Evolutionary conservation across 331 rosid species (phyloP), one percentile per base, ranked within the genome.

Genomic region (Acacia concinna): DNA sequence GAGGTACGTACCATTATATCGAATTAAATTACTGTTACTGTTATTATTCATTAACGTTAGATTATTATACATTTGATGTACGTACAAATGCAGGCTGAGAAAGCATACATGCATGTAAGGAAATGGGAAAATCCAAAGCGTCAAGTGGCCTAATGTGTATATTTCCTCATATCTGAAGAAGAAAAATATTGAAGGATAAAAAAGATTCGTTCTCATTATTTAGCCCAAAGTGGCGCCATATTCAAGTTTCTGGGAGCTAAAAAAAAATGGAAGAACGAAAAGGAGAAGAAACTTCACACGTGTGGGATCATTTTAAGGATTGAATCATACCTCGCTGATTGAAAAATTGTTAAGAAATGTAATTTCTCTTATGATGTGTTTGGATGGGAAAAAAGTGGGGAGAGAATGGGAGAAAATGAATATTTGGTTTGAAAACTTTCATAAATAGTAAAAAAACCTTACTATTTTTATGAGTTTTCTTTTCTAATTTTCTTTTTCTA

Each of bases 41-140:
- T 21, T 23, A 56, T 23, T 23, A 41, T 37, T 23, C 71, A n/a
- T 60, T 51, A 44, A 44, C 35, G 17, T 57, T 57, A 57, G 21
- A 54, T 21, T 54, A 38, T 38, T 38, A 38, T 38, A 38, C 8
- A 8, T 38, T 38, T 20, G 23, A 51, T 6, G n/a, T 46, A n/a
- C n/a, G n/a, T 3, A 8, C 63, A 6, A 76, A 72, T 80, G 78
- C 91, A 91, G 97, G 97, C 94, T 17, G 85, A 83, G 43, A 85
- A 35, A 66, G 88, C 94, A 78, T 79, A 5, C 51, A 32, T 64
- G 70, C 87, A 79, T 68, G 0, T 88, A 2, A 30, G 32, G 54
- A 83, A 69, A 74, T 88, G 92, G 94, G 73, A 65, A 4, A 44
- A 74, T 64, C 32, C 79, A n/a, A 78, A 75, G 40, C 74, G 37